These are phyloP conservation scores for Allium fistulosum DNA, from an alignment of 106 monocot species.

Conservation along the genomic window DNA sequence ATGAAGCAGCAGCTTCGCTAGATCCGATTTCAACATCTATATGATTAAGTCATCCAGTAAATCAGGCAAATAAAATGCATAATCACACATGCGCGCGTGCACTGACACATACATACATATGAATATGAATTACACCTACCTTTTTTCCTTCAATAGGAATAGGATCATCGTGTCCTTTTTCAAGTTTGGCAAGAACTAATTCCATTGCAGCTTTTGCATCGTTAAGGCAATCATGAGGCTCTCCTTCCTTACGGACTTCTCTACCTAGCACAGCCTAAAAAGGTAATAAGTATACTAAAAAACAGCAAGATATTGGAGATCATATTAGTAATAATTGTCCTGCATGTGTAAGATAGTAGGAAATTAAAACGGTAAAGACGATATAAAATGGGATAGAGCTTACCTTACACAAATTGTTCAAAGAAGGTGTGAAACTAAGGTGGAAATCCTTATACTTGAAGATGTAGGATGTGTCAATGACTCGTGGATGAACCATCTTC, in stretches of 20 bases:
- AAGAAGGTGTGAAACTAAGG: constrained; percentile 35
- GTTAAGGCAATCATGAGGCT: constrained; percentile 65
- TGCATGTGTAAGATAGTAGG: too few relatives aligned
- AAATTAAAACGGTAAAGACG: too few relatives aligned
- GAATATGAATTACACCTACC: not conserved
- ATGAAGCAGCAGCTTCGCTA: constrained; percentile 46
- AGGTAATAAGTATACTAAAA: not conserved
- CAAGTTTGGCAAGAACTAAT: constrained; percentile 65
- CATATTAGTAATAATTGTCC: too few relatives aligned
- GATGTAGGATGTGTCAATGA: constrained; percentile 72
- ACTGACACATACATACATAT: too few relatives aligned
- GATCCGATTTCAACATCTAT: constrained; percentile 37
- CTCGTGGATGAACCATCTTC: constrained; percentile 50
- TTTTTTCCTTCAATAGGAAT: constrained; percentile 20
- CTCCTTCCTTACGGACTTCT: constrained; percentile 48
- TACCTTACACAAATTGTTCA: constrained; percentile 80
- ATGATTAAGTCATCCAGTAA: not conserved
- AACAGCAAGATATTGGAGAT: not conserved
- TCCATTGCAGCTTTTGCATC: constrained; percentile 85
- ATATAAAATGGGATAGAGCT: not conserved
- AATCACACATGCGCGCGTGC: too few relatives aligned
- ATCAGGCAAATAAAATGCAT: too few relatives aligned
- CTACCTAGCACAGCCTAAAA: constrained; percentile 52
- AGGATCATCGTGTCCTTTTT: constrained; percentile 57
- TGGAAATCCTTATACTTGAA: constrained; percentile 44